Evolutionary conservation across 2,329 filamentous ascomycete species (phyloP).

Genomic region (Colletotrichum lupini): DNA sequence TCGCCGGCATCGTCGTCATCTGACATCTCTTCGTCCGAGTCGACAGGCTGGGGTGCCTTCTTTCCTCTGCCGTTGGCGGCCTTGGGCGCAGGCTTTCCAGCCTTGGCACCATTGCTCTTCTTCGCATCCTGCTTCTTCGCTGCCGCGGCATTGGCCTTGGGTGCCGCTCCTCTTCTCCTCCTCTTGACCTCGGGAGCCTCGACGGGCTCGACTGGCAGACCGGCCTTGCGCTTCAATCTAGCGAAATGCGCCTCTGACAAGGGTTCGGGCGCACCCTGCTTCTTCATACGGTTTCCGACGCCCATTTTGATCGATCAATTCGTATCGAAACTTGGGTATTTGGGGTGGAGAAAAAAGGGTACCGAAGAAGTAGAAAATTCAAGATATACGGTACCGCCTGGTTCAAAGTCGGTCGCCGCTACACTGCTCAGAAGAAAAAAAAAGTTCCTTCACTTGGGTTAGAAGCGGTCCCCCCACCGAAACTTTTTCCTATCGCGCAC

Average conservation of each 20-base stretch:
- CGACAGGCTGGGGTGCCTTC: slow-evolving; percentile 41
- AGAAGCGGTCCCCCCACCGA: slow-evolving; percentile 46
- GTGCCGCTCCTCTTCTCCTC: slow-evolving; percentile 50
- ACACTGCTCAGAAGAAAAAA: slow-evolving; percentile 25
- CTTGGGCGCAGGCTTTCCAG: slow-evolving; percentile 34
- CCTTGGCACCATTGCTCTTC: slow-evolving; percentile 43
- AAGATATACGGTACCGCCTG: slow-evolving; percentile 20
- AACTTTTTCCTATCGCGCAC: slow-evolving; percentile 49
- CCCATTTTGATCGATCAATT: slow-evolving; percentile 72
- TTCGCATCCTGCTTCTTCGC: slow-evolving; percentile 49
- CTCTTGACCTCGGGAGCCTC: slow-evolving; percentile 74
- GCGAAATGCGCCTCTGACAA: slow-evolving; percentile 84
- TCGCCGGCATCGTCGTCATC: slow-evolving; percentile 45
- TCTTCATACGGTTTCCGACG: slow-evolving; percentile 91
- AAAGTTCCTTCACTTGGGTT: slow-evolving; percentile 18
- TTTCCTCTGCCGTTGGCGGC: slow-evolving; percentile 42
- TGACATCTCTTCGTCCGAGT: slow-evolving; percentile 34
- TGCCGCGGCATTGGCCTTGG: slow-evolving; percentile 46
- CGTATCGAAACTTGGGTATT: slow-evolving; percentile 34
- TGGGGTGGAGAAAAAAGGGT: slow-evolving; percentile 11
- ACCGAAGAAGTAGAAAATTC: slow-evolving; percentile 17
- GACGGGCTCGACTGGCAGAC: slow-evolving; percentile 69
- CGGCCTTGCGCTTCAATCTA: slow-evolving; percentile 87
- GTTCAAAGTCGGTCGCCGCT: slow-evolving; percentile 13
- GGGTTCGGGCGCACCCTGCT: slow-evolving; percentile 87